Base-by-base conservation (phyloP, 768 basidiomycete genomes). In the Holtermanniella nyarrowii region DNA sequence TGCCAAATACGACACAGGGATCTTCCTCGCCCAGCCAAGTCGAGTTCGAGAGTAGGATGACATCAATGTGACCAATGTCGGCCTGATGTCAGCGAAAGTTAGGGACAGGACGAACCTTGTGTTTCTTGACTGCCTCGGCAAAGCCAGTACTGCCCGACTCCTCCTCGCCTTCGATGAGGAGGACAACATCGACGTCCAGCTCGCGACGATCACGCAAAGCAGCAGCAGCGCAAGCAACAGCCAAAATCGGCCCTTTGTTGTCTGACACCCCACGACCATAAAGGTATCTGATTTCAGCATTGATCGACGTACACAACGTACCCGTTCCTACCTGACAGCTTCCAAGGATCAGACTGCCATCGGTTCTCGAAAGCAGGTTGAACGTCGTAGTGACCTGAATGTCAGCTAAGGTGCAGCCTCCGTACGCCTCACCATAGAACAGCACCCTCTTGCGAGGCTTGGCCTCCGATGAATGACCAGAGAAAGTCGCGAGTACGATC, bases 81-180 rank as follows among this genome's bases (percentile, higher is more conserved):
- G 83, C 80, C 86, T 89, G 60, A 13, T 18, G 25, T 13, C 27
- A 7, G 44, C 42, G 37, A 41, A 26, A 26, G 43, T 24, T 37
- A 44, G 45, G 40, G 31, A 3, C 5, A 16, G 23, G 26, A 60
- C 67, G 42, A 53, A 84, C 88, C 80, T 87, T 89, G 70, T 89
- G 76, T 50, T 76, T 78, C 50, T 74, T 62, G 10, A 96, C 84
- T 1, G 84, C 79, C n/a, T 86, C 80, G 37, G 74, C 77, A 63
- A 99, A 91, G 0, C 91, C 89, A 3, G 76, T 70, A 65, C 89
- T 93, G 1, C 93, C 93, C n/a, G 81, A 82, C 69, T 99, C 95
- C 67, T 95, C 95, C 67, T 97, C 93, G 0, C 95, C 95, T 72
- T 99, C 95, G 14, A 97, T 82, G 47, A 96, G 71, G 67, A 97